Conservation (phyloP, 495 filamentous ascomycete species). For the Penicillium bovifimosum region DNA sequence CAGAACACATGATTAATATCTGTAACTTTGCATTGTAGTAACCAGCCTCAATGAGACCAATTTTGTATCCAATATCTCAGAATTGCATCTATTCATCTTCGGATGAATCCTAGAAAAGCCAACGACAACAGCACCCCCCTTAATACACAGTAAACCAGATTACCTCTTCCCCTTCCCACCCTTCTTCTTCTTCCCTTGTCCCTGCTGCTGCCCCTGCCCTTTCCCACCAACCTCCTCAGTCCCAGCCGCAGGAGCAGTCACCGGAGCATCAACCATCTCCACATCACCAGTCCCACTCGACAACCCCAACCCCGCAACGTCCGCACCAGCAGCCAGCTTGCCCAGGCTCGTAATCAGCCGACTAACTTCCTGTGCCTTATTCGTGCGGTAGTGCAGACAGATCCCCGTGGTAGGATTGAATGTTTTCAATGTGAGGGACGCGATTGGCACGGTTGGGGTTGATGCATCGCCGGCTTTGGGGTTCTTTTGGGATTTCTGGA, state of each 20-base stretch:
- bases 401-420: constrained; percentile 78
- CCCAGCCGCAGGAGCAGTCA: not conserved
- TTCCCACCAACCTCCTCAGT: constrained; percentile 3
- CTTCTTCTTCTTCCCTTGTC: constrained; percentile 11
- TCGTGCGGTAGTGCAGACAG: constrained; percentile 83
- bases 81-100: not conserved
- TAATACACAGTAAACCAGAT: not conserved
- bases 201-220: not conserved
- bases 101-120: not conserved
- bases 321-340: constrained; percentile 50
- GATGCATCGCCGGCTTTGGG: constrained; percentile 19
- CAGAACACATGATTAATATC: too few species aligned
- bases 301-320: constrained; percentile 57
- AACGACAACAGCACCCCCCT: not conserved
- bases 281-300: constrained; percentile 29
- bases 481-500: constrained; percentile 19
- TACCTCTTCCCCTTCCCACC: constrained; percentile 25
- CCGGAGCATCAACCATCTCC: constrained; percentile 38
- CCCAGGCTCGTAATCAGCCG: constrained; percentile 72
- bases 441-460: constrained; percentile 37
- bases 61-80: not conserved
- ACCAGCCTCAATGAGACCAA: too few species aligned
- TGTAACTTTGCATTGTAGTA: too few species aligned
- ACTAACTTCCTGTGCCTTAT: constrained; percentile 85
- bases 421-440: constrained; percentile 77